Evolutionary conservation across 108 stramenopile species (phyloP), one percentile per base, ranked within the genome.

Genomic region (Craspedostauros australis): DNA sequence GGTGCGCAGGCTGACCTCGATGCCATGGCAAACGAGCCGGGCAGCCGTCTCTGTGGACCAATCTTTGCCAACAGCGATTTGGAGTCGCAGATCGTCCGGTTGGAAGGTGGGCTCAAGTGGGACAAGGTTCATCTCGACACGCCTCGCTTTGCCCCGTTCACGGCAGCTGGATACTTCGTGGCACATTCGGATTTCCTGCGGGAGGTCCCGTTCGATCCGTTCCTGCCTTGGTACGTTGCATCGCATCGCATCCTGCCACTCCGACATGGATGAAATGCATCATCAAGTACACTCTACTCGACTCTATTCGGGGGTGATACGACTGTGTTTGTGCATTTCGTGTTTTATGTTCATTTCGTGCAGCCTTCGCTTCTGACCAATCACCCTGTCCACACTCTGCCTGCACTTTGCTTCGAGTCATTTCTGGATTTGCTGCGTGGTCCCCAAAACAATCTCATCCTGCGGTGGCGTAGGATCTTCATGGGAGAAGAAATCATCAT

Each of bases 401-500:
- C n/a, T n/a, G n/a, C n/a, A n/a, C n/a, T n/a, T n/a, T n/a, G n/a
- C n/a, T n/a, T n/a, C n/a, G n/a, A n/a, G n/a, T n/a, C n/a, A n/a
- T n/a, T n/a, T n/a, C n/a, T n/a, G n/a, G n/a, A n/a, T n/a, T n/a
- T n/a, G n/a, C n/a, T n/a, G n/a, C n/a, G n/a, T n/a, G n/a, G n/a
- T n/a, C n/a, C n/a, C n/a, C n/a, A n/a, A n/a, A n/a, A n/a, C n/a
- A n/a, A n/a, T n/a, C n/a, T n/a, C n/a, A n/a, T n/a, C n/a, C n/a
- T n/a, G n/a, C n/a, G n/a, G n/a, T n/a, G n/a, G n/a, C n/a, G n/a
- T n/a, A n/a, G n/a, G 71, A 84, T 99, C 12, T 98, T 98, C 72
- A 95, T 97, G 91, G 96, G 98, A 23, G 96, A 96, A 60, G 98
- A 97, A 59, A 97, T 97, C 62, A 66, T 89, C 57, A 69, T 95